phyloP scores from a whole-genome alignment of 2,329 filamentous ascomycete species.

The Pseudogymnoascus sp. region DNA sequence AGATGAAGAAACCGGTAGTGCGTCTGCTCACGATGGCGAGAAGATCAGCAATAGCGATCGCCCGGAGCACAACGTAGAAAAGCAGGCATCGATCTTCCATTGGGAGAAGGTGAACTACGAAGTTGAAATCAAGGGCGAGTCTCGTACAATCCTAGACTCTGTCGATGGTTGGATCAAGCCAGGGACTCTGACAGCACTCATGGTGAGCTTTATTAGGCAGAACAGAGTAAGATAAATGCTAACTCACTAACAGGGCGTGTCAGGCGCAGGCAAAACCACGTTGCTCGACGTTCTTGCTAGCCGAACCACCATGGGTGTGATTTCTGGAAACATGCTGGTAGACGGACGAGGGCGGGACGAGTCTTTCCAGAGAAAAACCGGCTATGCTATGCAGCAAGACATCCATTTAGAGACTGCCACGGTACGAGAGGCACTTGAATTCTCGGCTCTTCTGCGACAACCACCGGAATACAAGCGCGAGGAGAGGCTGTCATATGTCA shows the following conservation, averaged over 20 bases:
- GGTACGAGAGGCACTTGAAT: slow-evolving; percentile 80
- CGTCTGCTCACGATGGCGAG: slow-evolving; percentile 3
- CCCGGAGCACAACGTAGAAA: slow-evolving; percentile 20
- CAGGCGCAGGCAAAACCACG: slow-evolving; percentile 80
- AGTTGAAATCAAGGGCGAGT: slow-evolving; percentile 52
- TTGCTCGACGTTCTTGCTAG: slow-evolving; percentile 78
- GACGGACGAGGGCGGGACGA: slow-evolving; percentile 61
- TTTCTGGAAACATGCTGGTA: slow-evolving; percentile 72
- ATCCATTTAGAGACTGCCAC: slow-evolving; percentile 76
- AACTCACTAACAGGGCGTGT: slow-evolving; percentile 18
- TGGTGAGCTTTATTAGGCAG: slow-evolving; percentile 32
- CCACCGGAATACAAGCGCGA: slow-evolving; percentile 61
- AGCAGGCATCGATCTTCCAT: slow-evolving; percentile 60
- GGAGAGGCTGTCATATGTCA: slow-evolving; percentile 78
- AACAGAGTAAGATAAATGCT: neutral
- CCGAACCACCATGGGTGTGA: slow-evolving; percentile 81
- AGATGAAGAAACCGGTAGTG: slow-evolving; percentile 12
- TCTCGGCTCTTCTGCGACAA: slow-evolving; percentile 83
- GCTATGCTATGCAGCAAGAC: slow-evolving; percentile 90
- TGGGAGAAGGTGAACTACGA: slow-evolving; percentile 67
- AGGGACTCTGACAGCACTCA: slow-evolving; percentile 60
- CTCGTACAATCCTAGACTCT: slow-evolving; percentile 68
- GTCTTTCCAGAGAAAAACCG: slow-evolving; percentile 69
- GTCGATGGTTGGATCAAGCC: slow-evolving; percentile 77
- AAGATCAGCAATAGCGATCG: neutral